Conservation (phyloP, 1,139 yeast genomes). For the Sugiyamaella japonica region DNA sequence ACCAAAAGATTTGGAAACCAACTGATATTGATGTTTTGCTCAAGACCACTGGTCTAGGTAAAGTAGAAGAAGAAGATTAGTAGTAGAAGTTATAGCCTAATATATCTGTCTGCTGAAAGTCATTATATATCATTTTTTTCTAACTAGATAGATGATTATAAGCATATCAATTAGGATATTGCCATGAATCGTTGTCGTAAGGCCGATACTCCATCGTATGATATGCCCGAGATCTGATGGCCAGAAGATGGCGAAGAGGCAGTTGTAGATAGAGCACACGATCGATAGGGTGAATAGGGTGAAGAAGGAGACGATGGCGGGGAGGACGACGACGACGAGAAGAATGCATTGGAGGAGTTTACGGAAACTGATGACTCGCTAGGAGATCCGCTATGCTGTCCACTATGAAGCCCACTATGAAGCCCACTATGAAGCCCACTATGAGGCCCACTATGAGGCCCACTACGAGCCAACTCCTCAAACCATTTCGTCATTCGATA, state of each 20-base stretch:
- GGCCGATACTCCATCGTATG: constrained; percentile 26
- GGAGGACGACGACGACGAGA: neutral
- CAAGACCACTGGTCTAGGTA: constrained; percentile 69
- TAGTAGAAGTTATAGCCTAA: neutral
- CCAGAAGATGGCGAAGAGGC: constrained; percentile 12
- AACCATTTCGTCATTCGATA: constrained; percentile 29
- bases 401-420: too few species aligned
- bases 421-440: too few species aligned
- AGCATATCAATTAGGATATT: constrained; percentile 10
- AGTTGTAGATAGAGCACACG: constrained; percentile 7
- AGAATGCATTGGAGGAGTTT: neutral
- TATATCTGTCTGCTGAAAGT: neutral
- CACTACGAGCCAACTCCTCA: constrained; percentile 25
- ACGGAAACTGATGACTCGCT: too few species aligned
- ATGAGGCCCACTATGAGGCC: too few species aligned
- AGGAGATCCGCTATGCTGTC: too few species aligned
- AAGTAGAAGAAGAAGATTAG: constrained; percentile 52
- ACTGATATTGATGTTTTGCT: constrained; percentile 72
- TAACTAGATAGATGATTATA: neutral
- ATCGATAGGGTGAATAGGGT: constrained; percentile 3
- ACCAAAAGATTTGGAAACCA: constrained; percentile 78
- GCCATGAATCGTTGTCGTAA: constrained; percentile 29
- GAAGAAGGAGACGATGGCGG: too few species aligned
- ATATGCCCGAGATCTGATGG: constrained; percentile 12
- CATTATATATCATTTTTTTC: neutral